phyloP scores from a whole-genome alignment of 2,329 filamentous ascomycete species.

The Paradendryphiella salina region DNA sequence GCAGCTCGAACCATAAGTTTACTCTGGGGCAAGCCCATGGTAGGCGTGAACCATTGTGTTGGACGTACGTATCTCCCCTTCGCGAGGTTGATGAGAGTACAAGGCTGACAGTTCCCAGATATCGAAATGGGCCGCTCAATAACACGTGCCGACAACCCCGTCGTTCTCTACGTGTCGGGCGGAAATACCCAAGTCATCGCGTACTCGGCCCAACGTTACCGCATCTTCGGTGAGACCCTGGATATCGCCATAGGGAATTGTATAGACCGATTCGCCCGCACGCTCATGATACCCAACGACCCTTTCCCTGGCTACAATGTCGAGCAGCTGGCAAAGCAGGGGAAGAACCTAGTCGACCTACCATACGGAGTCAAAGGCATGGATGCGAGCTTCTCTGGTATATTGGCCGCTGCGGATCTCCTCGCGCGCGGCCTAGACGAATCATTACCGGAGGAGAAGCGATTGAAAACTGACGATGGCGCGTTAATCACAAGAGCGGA shows the following conservation, averaged over 20 bases:
- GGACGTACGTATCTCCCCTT: conserved; percentile 61
- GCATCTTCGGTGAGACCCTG: conserved; percentile 96
- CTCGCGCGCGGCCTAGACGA: conserved; percentile 68
- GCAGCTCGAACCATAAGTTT: conserved; percentile 79
- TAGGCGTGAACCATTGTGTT: conserved; percentile 97
- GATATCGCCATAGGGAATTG: conserved; percentile 98
- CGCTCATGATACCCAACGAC: conserved; percentile 89
- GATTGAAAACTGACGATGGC: conserved; percentile 52
- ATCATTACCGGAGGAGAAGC: conserved; percentile 45
- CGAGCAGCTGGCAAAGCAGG: conserved; percentile 83
- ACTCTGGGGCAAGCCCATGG: conserved; percentile 84
- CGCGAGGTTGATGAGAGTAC: too few species aligned
- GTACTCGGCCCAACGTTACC: conserved; percentile 90
- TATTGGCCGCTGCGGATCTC: conserved; percentile 79
- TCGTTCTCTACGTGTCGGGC: conserved; percentile 92
- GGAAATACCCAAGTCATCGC: conserved; percentile 98
- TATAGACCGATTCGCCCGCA: conserved; percentile 91
- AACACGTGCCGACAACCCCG: conserved; percentile 85
- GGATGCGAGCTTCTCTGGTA: conserved; percentile 96
- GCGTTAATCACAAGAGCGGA: conserved; percentile 75
- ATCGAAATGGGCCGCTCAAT: conserved; percentile 98
- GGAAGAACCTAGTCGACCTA: conserved; percentile 74
- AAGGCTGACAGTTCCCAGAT: too few species aligned
- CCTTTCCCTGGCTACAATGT: conserved; percentile 98
- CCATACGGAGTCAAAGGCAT: conserved; percentile 98